Conservation (phyloP, 768 basidiomycete genomes). For the Leccinum subgranulosum region DNA sequence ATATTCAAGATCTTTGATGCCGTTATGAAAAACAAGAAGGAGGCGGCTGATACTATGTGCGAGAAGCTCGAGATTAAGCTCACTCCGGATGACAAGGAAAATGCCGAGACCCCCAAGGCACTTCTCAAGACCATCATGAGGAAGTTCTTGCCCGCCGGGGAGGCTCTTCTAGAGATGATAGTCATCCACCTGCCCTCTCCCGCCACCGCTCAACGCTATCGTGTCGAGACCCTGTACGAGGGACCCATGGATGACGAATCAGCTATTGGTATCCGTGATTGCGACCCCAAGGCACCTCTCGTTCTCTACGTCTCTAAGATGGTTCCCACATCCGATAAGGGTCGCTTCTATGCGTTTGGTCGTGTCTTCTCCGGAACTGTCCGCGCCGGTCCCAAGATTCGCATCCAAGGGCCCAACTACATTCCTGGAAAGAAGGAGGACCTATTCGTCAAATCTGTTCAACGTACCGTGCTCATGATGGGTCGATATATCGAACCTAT, state of each 20-base stretch:
- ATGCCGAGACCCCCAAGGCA: constrained; percentile 75
- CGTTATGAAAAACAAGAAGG: constrained; percentile 99
- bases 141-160: constrained; percentile 99
- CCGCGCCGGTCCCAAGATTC: constrained; percentile 94
- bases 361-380: constrained; percentile 99
- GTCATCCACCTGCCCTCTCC: constrained; percentile 99
- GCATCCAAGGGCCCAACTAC: constrained; percentile 99
- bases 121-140: constrained; percentile 98
- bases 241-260: constrained; percentile 99
- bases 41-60: constrained; percentile 74
- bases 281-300: constrained; percentile 93
- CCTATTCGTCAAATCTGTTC: constrained; percentile 95
- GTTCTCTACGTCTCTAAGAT: constrained; percentile 99
- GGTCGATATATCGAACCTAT: constrained; percentile 98
- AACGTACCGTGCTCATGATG: constrained; percentile 99
- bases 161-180: constrained; percentile 99
- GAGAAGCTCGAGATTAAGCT: constrained; percentile 97
- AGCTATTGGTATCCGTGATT: constrained; percentile 97
- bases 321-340: constrained; percentile 99
- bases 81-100: constrained; percentile 81
- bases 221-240: constrained; percentile 99
- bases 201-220: constrained; percentile 94
- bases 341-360: constrained; percentile 99
- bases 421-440: constrained; percentile 98
- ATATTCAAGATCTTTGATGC: constrained; percentile 98